Conservation (phyloP, 2,329 filamentous ascomycete genomes). For the Ophiostoma quercus region DNA sequence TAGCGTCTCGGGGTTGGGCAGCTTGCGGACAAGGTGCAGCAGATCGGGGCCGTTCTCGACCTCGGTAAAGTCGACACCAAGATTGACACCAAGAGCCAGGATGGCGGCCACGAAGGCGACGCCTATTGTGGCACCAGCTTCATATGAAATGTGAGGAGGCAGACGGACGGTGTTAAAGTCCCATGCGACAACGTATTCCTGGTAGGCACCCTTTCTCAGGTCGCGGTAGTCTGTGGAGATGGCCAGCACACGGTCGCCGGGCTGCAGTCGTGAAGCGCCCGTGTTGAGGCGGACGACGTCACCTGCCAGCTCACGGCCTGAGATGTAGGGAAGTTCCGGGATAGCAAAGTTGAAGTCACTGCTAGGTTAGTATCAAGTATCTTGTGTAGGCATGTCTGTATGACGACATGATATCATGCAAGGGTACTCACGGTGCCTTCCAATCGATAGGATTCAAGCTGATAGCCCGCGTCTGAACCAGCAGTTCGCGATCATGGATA, state of each 20-base stretch:
- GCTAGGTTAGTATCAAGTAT: slow-evolving; percentile 31
- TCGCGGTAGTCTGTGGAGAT: slow-evolving; percentile 72
- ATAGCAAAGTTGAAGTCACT: slow-evolving; percentile 68
- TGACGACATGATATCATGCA: not conserved
- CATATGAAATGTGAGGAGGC: slow-evolving; percentile 47
- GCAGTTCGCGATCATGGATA: slow-evolving; percentile 43
- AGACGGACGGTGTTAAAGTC: slow-evolving; percentile 61
- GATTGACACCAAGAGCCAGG: slow-evolving; percentile 61
- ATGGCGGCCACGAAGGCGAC: slow-evolving; percentile 68
- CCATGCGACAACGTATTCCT: slow-evolving; percentile 61
- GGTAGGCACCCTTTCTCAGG: slow-evolving; percentile 64
- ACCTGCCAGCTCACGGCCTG: slow-evolving; percentile 65
- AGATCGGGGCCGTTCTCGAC: slow-evolving; percentile 55
- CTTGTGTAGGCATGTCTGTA: not conserved
- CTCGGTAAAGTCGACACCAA: slow-evolving; percentile 60
- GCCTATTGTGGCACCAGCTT: slow-evolving; percentile 58
- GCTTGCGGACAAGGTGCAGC: slow-evolving; percentile 43
- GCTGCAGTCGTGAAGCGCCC: slow-evolving; percentile 45
- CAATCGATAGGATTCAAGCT: slow-evolving; percentile 74
- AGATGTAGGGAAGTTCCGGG: slow-evolving; percentile 61
- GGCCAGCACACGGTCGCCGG: slow-evolving; percentile 57
- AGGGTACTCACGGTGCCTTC: slow-evolving; percentile 60
- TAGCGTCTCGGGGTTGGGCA: slow-evolving; percentile 37
- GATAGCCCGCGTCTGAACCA: slow-evolving; percentile 60
- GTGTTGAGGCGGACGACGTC: slow-evolving; percentile 48